Evolutionary conservation across 306 rosid genomes (phyloP).

Genomic region (apple (Malus domestica)): DNA sequence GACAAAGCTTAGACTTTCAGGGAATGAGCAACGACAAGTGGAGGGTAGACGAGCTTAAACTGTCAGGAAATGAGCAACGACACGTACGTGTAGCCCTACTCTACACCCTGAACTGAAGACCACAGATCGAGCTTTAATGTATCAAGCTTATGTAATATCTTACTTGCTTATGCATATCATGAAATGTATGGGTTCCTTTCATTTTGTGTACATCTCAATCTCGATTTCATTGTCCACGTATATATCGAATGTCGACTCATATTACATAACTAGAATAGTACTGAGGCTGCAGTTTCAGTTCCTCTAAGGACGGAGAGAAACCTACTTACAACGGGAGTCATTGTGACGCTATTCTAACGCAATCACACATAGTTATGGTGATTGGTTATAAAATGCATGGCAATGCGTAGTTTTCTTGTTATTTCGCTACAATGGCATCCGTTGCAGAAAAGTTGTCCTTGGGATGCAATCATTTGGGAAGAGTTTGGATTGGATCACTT

Average conservation of each 20-base stretch:
- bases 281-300: background rate
- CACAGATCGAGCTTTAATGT: background rate
- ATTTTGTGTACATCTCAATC: background rate
- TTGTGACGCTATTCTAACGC: too few species aligned
- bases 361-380: too few species aligned
- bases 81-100: too few species aligned
- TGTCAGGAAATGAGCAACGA: background rate
- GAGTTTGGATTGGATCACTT: slow-evolving; percentile 26
- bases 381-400: too few species aligned
- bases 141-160: background rate
- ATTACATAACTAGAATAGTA: background rate
- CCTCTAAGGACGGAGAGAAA: background rate
- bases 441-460: too few species aligned
- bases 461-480: background rate
- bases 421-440: too few species aligned
- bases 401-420: too few species aligned
- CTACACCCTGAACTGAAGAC: too few species aligned
- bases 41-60: background rate
- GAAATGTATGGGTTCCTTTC: background rate
- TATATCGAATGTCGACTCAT: background rate
- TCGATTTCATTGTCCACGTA: background rate
- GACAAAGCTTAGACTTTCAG: background rate
- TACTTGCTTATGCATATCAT: background rate
- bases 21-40: background rate
- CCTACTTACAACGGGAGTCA: too few species aligned